These are phyloP conservation scores for Arachis hypogaea DNA, from an alignment of 306 rosid species.

Conservation along the genomic window DNA sequence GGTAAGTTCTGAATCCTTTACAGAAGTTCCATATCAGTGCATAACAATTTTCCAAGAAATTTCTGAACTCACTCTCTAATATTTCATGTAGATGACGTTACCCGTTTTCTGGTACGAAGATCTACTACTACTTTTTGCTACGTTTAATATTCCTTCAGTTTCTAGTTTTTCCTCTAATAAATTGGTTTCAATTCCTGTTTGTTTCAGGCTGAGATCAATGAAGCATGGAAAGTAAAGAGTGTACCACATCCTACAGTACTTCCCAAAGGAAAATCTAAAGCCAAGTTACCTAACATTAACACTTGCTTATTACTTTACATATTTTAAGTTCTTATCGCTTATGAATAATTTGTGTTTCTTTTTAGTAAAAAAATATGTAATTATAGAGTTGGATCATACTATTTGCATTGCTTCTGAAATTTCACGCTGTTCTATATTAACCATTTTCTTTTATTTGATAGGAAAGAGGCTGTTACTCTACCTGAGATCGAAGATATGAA, in stretches of 20 bases:
- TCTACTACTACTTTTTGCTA: background rate
- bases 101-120: constrained; percentile 70
- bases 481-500: constrained; percentile 56
- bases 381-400: constrained; percentile 9
- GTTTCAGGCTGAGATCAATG: constrained; percentile 72
- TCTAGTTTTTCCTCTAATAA: background rate
- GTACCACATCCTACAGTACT: constrained; percentile 64
- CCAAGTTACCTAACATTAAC: constrained; percentile 55
- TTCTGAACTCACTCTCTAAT: constrained; percentile 8
- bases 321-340: constrained; percentile 5
- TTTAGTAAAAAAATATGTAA: constrained; percentile 1
- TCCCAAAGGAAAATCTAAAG: constrained; percentile 75
- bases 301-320: constrained; percentile 21
- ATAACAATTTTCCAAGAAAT: background rate
- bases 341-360: background rate
- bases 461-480: constrained; percentile 71
- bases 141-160: background rate
- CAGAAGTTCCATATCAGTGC: background rate
- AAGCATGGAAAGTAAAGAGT: constrained; percentile 76
- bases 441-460: constrained; percentile 23
- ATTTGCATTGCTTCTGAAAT: background rate
- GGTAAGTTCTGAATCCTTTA: constrained; percentile 42
- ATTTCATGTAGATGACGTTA: constrained; percentile 71
- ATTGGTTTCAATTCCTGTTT: background rate
- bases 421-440: constrained; percentile 2